Percentiles rank a stretch among this genome's conserved stretches.
Evolutionary conservation across 2,329 filamentous ascomycete genomes (phyloP).

Genomic region (Harringtonia aguacate): DNA sequence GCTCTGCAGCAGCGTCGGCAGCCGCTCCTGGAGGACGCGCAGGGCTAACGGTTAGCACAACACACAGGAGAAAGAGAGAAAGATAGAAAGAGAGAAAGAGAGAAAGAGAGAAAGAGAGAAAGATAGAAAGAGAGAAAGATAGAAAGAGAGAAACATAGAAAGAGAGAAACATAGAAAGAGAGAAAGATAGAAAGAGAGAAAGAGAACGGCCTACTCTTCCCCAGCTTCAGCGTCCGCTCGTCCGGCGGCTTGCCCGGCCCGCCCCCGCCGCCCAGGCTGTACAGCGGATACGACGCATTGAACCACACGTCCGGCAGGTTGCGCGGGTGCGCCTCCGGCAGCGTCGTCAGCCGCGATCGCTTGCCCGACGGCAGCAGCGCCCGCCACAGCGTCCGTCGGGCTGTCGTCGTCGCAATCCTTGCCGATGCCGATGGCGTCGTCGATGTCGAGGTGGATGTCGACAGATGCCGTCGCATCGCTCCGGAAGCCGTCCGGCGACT

Average conservation of each 20-base stretch:
- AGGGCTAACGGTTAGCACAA: constrained; percentile 38
- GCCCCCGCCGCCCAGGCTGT: constrained; percentile 13
- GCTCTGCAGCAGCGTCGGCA: constrained; percentile 56
- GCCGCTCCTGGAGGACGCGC: constrained; percentile 51
- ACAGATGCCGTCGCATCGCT: too few relatives aligned
- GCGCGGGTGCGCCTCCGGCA: constrained; percentile 15
- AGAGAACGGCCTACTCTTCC: constrained; percentile 39
- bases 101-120: not conserved
- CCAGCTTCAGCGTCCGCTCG: constrained; percentile 51
- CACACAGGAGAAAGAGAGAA: not conserved
- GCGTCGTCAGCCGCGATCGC: constrained; percentile 8
- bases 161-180: not conserved
- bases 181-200: not conserved
- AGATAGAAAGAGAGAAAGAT: not conserved
- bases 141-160: not conserved
- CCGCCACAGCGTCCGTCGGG: too few relatives aligned
- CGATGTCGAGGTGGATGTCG: too few relatives aligned
- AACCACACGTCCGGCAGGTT: constrained; percentile 32
- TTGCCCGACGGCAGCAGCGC: too few relatives aligned
- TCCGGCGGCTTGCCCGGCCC: constrained; percentile 24
- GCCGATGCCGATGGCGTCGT: too few relatives aligned
- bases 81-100: not conserved
- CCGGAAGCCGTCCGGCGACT: too few relatives aligned
- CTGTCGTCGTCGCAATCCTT: too few relatives aligned
- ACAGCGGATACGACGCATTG: constrained; percentile 24